Conservation (phyloP, 2,329 filamentous ascomycete genomes). For the Zalaria sp. region DNA sequence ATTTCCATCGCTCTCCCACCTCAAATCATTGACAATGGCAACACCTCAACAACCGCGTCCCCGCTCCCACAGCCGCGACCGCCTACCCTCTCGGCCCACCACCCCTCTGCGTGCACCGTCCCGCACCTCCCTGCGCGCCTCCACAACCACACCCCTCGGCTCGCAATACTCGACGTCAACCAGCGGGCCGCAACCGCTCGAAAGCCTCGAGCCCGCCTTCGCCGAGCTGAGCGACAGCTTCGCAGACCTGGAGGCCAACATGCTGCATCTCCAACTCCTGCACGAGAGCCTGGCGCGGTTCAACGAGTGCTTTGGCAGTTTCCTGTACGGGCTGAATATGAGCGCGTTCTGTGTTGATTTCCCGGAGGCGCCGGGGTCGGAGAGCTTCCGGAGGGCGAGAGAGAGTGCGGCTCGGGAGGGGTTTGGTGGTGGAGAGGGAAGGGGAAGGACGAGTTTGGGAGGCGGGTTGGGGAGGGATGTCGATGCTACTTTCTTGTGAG, state of each 20-base stretch:
- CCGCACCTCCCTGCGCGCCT: constrained; percentile 74
- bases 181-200: constrained; percentile 49
- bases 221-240: constrained; percentile 87
- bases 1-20: no score
- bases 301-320: constrained; percentile 89
- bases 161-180: constrained; percentile 25
- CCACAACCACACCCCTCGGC: constrained; percentile 33
- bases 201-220: constrained; percentile 76
- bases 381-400: constrained; percentile 4
- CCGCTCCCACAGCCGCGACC: constrained; percentile 17
- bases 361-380: constrained; percentile 47
- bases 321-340: constrained; percentile 95
- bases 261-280: constrained; percentile 94
- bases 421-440: no score
- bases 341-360: constrained; percentile 98
- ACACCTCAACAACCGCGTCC: constrained; percentile 5
- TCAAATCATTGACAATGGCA: not conserved
- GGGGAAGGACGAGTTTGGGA: not conserved
- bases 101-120: constrained; percentile 86
- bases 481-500: constrained; percentile 77
- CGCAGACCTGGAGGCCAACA: constrained; percentile 91
- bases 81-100: constrained; percentile 58
- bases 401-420: not conserved
- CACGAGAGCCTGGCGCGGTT: constrained; percentile 89
- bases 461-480: constrained; percentile 23